Evolutionary conservation across 2,329 filamentous ascomycete species (phyloP), one percentile per base, ranked within the genome.

Genomic region (Sporothrix protearum): DNA sequence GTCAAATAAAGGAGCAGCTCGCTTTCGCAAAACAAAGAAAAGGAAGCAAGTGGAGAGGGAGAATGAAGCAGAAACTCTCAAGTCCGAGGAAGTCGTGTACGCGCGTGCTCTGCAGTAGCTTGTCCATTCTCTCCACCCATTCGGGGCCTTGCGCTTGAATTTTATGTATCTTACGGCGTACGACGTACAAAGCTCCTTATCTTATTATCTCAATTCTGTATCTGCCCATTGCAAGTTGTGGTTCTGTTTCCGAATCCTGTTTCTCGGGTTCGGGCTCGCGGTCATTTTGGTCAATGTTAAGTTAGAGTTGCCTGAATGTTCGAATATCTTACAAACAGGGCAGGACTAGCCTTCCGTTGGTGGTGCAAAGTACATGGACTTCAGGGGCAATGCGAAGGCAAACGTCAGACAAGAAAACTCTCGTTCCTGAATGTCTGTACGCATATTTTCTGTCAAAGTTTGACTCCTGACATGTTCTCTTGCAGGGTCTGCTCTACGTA

Each of bases 21-120:
- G 53, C 12, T 28, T 19, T 57, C 53, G 53, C 53, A 57, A 57
- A 57, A 47, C 33, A 61, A 61, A 61, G 57, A 61, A 36, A 61
- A 61, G 8, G 14, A n/a, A 22, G 22, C 49, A 53, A 22, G 8
- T 51, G 8, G 49, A 25, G 10, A 28, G 49, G 12, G 22, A 28
- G 8, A 28, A 25, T n/a, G n/a, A n/a, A n/a, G n/a, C 22, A 28
- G 25, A 61, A 25, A 42, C 10, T 39, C 16, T 33, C n/a, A 1
- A 59, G 25, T 30, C 28, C 30, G 28, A 53, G 55, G 42, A 42
- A 61, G 33, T 22, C 19, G 57, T 12, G 30, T 53, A 22, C 49
- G 42, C 19, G 57, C 55, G 57, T 61, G 33, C 57, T 33, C 30
- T 61, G 57, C 33, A 61, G 16, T 39, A 36, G 25, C 22, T 25